Evolutionary conservation across 1,139 yeast genomes (phyloP), one percentile per base, ranked within the genome.

Genomic region (Saccharomyces hybrid): DNA sequence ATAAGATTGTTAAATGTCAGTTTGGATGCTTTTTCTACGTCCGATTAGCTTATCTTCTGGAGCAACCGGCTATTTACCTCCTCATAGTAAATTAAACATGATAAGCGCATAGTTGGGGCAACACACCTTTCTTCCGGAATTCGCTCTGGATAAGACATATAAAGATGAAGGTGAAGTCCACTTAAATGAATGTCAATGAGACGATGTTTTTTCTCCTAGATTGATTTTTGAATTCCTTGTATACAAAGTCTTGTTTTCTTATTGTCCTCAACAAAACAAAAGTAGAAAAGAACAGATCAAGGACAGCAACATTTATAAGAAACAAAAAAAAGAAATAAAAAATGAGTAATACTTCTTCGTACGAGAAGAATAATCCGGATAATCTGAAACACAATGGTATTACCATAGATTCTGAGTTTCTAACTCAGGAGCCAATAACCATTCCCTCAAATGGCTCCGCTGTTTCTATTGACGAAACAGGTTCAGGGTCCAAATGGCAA

Each of bases 401-500:
- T n/a, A 52, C 48, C 44, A 23, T 50, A 19, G 56, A 53, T 47
- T 47, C 54, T n/a, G 59, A 55, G 14, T 54, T 46, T 32, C 47
- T 54, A 5, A 48, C 53, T 14, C 52, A 54, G 47, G 58, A 56
- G 32, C 53, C 54, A 27, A 14, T 54, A 23, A 52, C 54, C 25
- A 34, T 29, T 28, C 26, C 38, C 14, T 47, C 28, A 5, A 31
- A 19, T 16, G 48, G 29, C 11, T 51, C 53, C 11, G 42, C 32
- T 13, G 41, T 14, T 32, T 25, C 41, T 23, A 31, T 16, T 16
- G 42, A 49, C 6, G 25, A 32, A 14, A 26, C 13, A n/a, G 25
- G 26, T 7, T 28, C 13, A 27, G 51, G 48, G 13, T 54, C 63
- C 34, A 62, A 51, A 55, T 81, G 76, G 74, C 71, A 71, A 48